Evolutionary conservation across 306 rosid genomes (phyloP).

Genomic region (Malus fusca): DNA sequence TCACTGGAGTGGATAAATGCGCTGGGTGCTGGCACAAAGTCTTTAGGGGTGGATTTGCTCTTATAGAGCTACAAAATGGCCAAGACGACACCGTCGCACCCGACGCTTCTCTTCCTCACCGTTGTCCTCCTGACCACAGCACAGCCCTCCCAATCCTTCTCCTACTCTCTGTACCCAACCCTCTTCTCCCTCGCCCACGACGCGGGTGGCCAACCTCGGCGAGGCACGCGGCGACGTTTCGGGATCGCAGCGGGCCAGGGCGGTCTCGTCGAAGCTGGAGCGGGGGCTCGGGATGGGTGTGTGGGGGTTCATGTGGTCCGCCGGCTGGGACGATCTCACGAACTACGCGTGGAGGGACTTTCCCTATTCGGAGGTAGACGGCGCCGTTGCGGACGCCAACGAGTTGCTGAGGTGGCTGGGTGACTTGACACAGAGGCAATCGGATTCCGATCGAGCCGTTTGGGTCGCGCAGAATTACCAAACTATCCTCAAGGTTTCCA

Average conservation of each 20-base stretch:
- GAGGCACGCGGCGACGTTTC: conserved; percentile 55
- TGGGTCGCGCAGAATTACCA: conserved; percentile 57
- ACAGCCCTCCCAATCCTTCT: conserved; percentile 36
- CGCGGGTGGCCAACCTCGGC: conserved; percentile 68
- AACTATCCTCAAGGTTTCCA: conserved; percentile 29
- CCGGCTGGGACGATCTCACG: conserved; percentile 56
- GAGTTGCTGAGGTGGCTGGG: conserved; percentile 45
- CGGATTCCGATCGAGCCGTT: conserved; percentile 37
- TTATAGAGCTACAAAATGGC: conserved; percentile 22
- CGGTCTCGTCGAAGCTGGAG: conserved; percentile 45
- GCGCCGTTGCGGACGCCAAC: conserved; percentile 46
- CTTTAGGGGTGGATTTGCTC: no score
- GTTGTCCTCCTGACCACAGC: conserved; percentile 32
- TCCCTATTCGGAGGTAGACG: conserved; percentile 35
- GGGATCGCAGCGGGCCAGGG: conserved; percentile 49
- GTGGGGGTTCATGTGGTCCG: conserved; percentile 40
- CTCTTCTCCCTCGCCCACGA: conserved; percentile 53
- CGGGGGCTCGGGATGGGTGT: conserved; percentile 39
- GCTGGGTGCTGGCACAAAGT: no score
- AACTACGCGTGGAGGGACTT: conserved; percentile 51
- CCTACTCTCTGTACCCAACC: conserved; percentile 33
- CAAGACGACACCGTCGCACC: conserved; percentile 26
- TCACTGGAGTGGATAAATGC: no score
- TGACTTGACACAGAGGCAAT: conserved; percentile 44
- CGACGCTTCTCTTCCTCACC: conserved; percentile 15